A percentile compares a stretch with the other conserved stretches of the same genome.
These are phyloP conservation scores for Debaryomyces coudertii DNA, from an alignment of 1,139 yeast genomes.

Conservation along the genomic window DNA sequence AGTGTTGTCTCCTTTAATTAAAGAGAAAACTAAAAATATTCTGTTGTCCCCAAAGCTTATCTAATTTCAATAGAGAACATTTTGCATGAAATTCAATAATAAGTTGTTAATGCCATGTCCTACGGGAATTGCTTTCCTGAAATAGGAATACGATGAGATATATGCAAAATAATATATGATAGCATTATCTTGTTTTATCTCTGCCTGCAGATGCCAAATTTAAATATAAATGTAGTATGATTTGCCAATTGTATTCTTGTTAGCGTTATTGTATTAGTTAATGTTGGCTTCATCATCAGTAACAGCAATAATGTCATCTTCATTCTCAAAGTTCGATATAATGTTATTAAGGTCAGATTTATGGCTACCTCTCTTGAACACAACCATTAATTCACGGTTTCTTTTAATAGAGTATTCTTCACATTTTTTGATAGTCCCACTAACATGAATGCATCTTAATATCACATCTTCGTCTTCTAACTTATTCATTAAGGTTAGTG, in stretches of 20 bases:
- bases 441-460: constrained; percentile 66
- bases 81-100: too few relatives aligned
- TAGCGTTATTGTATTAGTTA: background rate
- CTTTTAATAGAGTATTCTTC: constrained; percentile 64
- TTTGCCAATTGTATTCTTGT: background rate
- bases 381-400: constrained; percentile 38
- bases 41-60: too few relatives aligned
- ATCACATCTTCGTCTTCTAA: constrained; percentile 58
- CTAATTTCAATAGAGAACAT: too few relatives aligned
- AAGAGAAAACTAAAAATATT: too few relatives aligned
- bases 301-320: constrained; percentile 9
- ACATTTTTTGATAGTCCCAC: constrained; percentile 89
- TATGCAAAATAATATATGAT: background rate
- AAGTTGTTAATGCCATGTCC: too few relatives aligned
- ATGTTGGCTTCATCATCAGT: constrained; percentile 10
- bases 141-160: background rate
- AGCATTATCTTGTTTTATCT: background rate
- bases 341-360: constrained; percentile 2
- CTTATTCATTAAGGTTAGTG: constrained; percentile 63
- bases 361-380: constrained; percentile 9
- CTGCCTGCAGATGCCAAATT: constrained; percentile 1
- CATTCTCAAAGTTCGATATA: constrained; percentile 9
- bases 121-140: too few relatives aligned
- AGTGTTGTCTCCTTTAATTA: too few relatives aligned
- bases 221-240: background rate